Evolutionary conservation across 2,329 filamentous ascomycete genomes (phyloP).

Genomic region (Colletotrichum truncatum): DNA sequence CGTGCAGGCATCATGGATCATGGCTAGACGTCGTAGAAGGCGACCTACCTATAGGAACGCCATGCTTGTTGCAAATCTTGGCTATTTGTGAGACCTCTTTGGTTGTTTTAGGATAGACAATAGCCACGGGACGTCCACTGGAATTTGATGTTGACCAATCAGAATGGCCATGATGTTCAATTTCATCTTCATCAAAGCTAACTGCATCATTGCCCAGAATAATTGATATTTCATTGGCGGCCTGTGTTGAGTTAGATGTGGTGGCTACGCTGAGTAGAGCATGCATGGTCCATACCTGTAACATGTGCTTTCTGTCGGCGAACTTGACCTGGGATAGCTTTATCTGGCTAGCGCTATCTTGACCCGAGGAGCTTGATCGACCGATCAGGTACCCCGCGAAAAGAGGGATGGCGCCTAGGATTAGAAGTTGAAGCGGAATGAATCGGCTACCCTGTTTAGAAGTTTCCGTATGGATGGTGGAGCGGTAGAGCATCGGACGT

Average conservation of each 20-base stretch:
- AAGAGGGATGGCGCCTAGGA: constrained; percentile 5
- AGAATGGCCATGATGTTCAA: constrained; percentile 72
- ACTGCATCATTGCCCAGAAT: constrained; percentile 67
- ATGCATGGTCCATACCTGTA: not conserved
- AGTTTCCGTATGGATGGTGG: not conserved
- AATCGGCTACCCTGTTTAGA: not conserved
- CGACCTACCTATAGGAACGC: constrained; percentile 67
- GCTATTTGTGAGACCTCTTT: constrained; percentile 72
- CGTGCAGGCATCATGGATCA: not conserved
- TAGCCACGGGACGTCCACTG: constrained; percentile 68
- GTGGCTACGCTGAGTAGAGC: too few species aligned
- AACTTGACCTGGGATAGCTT: not conserved
- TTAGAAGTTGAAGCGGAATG: constrained; percentile 3
- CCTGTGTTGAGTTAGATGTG: not conserved
- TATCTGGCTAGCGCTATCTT: too few species aligned
- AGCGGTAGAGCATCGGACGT: not conserved
- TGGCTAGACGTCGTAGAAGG: not conserved
- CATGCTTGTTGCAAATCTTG: constrained; percentile 67
- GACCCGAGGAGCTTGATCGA: not conserved
- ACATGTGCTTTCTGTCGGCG: constrained; percentile 1
- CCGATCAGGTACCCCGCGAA: constrained; percentile 15
- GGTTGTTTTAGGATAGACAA: constrained; percentile 71
- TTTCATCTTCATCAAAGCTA: constrained; percentile 70
- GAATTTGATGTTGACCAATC: constrained; percentile 78
- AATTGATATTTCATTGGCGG: not conserved